Evolutionary conservation across 805 yeast genomes (phyloP).

Genomic region (Yarrowia deformans): DNA sequence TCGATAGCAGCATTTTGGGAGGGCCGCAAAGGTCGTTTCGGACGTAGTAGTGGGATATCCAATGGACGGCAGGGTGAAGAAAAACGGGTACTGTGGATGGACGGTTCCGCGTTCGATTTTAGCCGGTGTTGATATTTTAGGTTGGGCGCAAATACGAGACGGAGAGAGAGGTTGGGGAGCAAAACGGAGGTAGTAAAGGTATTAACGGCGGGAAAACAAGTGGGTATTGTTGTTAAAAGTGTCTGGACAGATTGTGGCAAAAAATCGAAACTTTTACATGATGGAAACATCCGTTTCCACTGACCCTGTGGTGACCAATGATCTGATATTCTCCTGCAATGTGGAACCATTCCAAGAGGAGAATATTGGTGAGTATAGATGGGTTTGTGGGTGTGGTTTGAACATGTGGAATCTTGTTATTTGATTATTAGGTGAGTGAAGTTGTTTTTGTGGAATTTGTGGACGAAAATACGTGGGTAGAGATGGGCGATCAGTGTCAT

Average conservation of each 20-base stretch:
- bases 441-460: neutral
- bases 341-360: neutral
- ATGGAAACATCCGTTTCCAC: too few species aligned
- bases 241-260: too few species aligned
- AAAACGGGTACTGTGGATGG: neutral
- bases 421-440: neutral
- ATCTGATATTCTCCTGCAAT: neutral
- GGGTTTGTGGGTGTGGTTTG: too few species aligned
- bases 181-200: too few species aligned
- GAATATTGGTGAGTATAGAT: neutral
- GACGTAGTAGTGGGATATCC: slow-evolving; percentile 11
- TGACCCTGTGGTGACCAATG: neutral
- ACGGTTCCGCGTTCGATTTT: slow-evolving; percentile 20
- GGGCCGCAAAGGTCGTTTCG: slow-evolving; percentile 28
- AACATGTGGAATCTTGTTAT: too few species aligned
- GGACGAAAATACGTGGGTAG: too few species aligned
- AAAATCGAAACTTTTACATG: too few species aligned
- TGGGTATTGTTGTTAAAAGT: too few species aligned
- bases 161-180: too few species aligned
- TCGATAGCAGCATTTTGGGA: slow-evolving; percentile 35
- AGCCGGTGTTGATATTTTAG: neutral
- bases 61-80: slow-evolving; percentile 32
- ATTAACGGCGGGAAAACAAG: too few species aligned
- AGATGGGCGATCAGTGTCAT: too few species aligned
- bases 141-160: slow-evolving; percentile 1